Evolutionary conservation across 108 stramenopile genomes (phyloP).

Genomic region (Stephanodiscus minutulus): DNA sequence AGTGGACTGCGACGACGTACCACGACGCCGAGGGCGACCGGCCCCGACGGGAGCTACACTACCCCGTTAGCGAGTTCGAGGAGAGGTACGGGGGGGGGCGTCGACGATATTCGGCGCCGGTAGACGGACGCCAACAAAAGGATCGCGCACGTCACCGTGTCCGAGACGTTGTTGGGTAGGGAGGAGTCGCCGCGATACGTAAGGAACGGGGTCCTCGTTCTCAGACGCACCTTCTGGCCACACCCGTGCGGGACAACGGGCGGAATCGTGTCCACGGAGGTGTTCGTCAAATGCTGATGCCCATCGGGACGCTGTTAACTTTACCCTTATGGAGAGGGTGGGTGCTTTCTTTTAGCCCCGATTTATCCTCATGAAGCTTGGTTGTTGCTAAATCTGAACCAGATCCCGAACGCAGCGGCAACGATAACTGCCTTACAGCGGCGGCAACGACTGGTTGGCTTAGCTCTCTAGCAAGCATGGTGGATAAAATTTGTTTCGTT

Average conservation of each 20-base stretch:
- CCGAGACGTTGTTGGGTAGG: constrained; percentile 30
- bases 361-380: no score
- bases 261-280: constrained; percentile 48
- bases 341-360: no score
- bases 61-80: constrained; percentile 48
- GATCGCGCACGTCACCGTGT: constrained; percentile 43
- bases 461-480: no score
- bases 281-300: constrained; percentile 27
- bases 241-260: constrained; percentile 12
- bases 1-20: constrained; percentile 50
- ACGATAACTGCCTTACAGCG: no score
- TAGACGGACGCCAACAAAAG: constrained; percentile 35
- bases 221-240: constrained; percentile 43
- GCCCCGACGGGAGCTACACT: constrained; percentile 41
- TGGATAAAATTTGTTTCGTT: no score
- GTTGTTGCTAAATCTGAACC: no score
- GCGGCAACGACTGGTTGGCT: no score
- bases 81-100: constrained; percentile 45
- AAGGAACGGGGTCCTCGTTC: constrained; percentile 40
- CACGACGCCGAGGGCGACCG: constrained; percentile 2
- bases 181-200: constrained; percentile 53
- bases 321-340: no score
- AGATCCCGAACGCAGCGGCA: no score
- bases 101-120: constrained; percentile 42
- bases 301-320: no score